These are phyloP conservation scores for Laburnicola sp. DNA, from an alignment of 2,329 filamentous ascomycete genomes.

Conservation along the genomic window DNA sequence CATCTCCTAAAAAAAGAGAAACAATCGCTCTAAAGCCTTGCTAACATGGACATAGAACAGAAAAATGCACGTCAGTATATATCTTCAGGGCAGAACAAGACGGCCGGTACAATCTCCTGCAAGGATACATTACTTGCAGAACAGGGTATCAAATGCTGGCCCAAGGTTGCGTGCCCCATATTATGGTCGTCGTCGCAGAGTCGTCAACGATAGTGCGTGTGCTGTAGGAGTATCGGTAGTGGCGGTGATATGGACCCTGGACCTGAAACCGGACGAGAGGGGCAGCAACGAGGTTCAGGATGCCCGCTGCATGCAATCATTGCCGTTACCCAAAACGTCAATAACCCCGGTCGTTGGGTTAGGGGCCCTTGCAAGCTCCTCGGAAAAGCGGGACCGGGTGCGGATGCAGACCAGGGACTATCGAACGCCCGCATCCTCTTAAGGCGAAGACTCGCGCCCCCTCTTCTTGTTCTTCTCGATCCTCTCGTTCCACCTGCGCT, in stretches of 20 bases:
- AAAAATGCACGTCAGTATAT: neutral
- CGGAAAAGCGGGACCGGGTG: conserved; percentile 37
- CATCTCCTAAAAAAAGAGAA: too few relatives aligned
- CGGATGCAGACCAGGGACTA: conserved; percentile 32
- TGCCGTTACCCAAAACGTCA: conserved; percentile 32
- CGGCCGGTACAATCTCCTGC: conserved; percentile 1
- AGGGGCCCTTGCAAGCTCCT: conserved; percentile 38
- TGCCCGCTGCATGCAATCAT: conserved; percentile 24
- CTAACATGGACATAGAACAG: conserved; percentile 6
- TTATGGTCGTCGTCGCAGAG: neutral
- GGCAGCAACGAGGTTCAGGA: conserved; percentile 17
- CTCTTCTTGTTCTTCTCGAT: conserved; percentile 49
- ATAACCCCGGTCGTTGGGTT: conserved; percentile 36
- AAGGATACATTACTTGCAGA: conserved; percentile 9
- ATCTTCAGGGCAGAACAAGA: conserved; percentile 1
- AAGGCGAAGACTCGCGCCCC: conserved; percentile 44
- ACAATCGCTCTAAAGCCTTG: too few relatives aligned
- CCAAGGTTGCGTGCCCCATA: neutral
- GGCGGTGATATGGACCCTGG: conserved; percentile 21
- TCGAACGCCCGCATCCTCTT: conserved; percentile 34
- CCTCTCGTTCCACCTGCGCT: conserved; percentile 62
- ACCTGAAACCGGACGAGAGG: conserved; percentile 26
- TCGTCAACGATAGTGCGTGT: neutral
- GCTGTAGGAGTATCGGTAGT: conserved; percentile 1
- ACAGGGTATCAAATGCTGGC: conserved; percentile 12